phyloP scores from a whole-genome alignment of 177 flowering plant genomes.

The Vitis hybrid region DNA sequence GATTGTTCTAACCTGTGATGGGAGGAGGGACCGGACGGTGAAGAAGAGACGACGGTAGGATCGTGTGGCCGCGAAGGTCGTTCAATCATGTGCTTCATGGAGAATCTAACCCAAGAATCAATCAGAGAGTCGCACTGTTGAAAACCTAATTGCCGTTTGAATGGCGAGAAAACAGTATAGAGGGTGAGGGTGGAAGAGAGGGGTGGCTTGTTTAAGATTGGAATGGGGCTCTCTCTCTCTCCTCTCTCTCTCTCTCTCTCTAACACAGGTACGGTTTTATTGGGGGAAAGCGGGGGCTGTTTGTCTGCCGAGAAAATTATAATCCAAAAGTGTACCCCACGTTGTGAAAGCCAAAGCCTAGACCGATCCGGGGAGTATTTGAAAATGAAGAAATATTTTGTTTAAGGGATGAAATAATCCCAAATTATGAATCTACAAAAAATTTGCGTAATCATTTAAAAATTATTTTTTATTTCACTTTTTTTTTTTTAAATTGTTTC shows the following conservation, averaged over 20 bases:
- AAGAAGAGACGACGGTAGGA: conserved; percentile 1
- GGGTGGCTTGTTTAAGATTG: neutral
- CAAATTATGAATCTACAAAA: too few species aligned
- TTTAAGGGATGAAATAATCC: too few species aligned
- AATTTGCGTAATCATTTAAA: too few species aligned
- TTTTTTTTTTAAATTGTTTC: too few species aligned
- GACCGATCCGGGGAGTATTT: too few species aligned
- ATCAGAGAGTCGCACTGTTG: neutral
- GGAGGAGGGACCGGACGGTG: conserved; percentile 7
- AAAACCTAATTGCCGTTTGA: neutral
- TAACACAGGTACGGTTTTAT: too few species aligned
- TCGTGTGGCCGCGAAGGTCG: conserved; percentile 4
- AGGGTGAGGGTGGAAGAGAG: too few species aligned
- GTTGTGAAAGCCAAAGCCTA: too few species aligned
- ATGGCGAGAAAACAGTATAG: neutral
- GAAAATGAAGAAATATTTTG: too few species aligned
- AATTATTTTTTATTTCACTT: too few species aligned
- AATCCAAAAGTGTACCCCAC: neutral
- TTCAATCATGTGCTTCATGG: neutral
- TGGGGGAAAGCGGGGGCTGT: neutral
- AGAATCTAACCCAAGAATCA: neutral
- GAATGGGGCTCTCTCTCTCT: neutral
- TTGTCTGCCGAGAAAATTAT: neutral
- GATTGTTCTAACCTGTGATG: conserved; percentile 5
- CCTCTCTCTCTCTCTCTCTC: neutral